Base-by-base conservation (phyloP, 306 rosid genomes). In the Trifolium repens region DNA sequence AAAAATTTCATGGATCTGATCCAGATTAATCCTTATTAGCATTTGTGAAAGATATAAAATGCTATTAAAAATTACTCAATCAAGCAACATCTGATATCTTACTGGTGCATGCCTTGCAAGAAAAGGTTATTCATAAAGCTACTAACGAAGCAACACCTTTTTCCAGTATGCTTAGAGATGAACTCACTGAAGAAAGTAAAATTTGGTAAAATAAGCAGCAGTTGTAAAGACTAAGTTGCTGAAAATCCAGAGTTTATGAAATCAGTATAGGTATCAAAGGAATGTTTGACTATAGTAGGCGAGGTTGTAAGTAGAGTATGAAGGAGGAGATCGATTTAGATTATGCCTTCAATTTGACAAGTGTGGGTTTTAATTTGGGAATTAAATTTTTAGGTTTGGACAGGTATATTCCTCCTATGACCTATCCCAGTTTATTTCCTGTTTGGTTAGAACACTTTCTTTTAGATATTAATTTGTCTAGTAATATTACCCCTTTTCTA, bases 11-110 rank as follows among this genome's bases (percentile, higher is more conserved):
- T 9, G 66, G 19, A 67, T 64, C 10, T 11, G 49, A 49, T 22
- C 70, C 5, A 12, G 54, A 35, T 15, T 58, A 77, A 77, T 76
- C 68, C 37, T 42, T 42, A 16, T 53, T 66, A 26, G 64, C 61
- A 66, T 67, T 79, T 59, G 24, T 34, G 26, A 34, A 40, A 52
- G 5, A 15, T 49, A 35, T 40, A 6, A 59, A 68, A 66, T 54
- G 74, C 11, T 44, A 50, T 35, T 69, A 68, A 59, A 17, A 46
- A 37, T 7, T 24, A 39, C 71, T 67, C 13, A 35, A 24, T 34
- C 71, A 67, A 74, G 39, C 34, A 17, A 62, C 44, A 50, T 49
- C 52, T 59, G 43, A 68, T 43, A 67, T 66, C 75, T 9, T 4
- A 59, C 39, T 59, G 43, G 24, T 5, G 40, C 60, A 50, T 67